Evolutionary conservation across 2,329 filamentous ascomycete genomes (phyloP), one percentile per base, ranked within the genome.

Genomic region (Reticulascus tulasneorum): DNA sequence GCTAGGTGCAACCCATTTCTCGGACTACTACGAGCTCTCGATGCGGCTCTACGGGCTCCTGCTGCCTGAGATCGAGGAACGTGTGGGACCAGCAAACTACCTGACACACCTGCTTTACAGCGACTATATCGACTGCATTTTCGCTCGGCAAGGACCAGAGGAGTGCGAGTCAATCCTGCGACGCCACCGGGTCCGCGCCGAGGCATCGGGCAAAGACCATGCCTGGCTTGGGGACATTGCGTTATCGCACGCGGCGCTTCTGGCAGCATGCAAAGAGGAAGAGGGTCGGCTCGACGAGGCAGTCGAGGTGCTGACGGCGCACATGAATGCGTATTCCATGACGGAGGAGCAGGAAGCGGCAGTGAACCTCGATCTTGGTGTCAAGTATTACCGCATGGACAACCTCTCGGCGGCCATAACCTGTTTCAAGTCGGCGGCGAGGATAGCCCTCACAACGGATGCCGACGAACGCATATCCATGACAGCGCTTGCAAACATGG

Each of bases 101-200:
- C 37, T 60, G 13, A 60, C 54, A 18, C 49, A 53, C 17, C 50
- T 59, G 13, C 39, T 60, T 15, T 59, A 59, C 40, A 54, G 54
- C 32, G 57, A 60, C 25, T 55, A 60, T 33, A 50, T 59, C 33
- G 57, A 60, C 42, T 59, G 54, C 13, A 41, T 60, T 3, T 50
- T 55, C 21, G 49, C 46, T n/a, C 43, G 51, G 18, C 43, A 46
- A 13, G 45, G 49, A 18, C 36, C 52, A 5, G 40, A 46, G 18
- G 53, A 58, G 13, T 50, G 55, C 13, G 49, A 58, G 19, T 36
- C 44, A n/a, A 41, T 53, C n/a, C 52, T 54, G 15, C 51, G 46
- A 11, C 31, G 37, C n/a, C 56, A 60, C 30, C 48, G 50, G 9
- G 37, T 44, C 17, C 51, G 47, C 10, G 54, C 49, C n/a, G 54